These are phyloP conservation scores for Eucalyptus tenuipes DNA, from an alignment of 345 rosid species.

Conservation along the genomic window DNA sequence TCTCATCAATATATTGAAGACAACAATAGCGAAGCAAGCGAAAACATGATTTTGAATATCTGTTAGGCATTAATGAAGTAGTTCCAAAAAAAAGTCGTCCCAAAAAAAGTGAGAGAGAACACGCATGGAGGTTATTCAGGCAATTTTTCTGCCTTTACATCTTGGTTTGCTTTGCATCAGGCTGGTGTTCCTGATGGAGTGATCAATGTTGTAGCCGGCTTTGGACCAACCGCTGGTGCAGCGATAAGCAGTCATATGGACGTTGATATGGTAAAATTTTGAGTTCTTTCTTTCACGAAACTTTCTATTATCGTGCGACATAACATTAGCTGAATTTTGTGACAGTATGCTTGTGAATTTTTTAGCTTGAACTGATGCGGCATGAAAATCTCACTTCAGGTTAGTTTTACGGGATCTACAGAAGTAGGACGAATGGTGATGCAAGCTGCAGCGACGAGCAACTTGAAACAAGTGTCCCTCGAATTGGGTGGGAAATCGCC, in stretches of 20 bases:
- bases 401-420: constrained; percentile 84
- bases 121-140: background rate
- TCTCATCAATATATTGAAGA: background rate
- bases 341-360: background rate
- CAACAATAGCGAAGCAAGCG: background rate
- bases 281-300: background rate
- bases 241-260: constrained; percentile 80
- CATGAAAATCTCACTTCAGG: constrained; percentile 12
- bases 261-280: constrained; percentile 39
- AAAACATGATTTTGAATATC: background rate
- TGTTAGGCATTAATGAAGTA: background rate
- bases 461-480: constrained; percentile 52
- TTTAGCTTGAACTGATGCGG: background rate
- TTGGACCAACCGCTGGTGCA: constrained; percentile 74
- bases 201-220: constrained; percentile 65
- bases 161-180: constrained; percentile 5
- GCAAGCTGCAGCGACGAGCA: constrained; percentile 66
- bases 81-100: background rate
- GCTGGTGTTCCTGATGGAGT: constrained; percentile 91
- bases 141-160: background rate
- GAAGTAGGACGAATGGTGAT: constrained; percentile 58
- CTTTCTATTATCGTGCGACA: background rate
- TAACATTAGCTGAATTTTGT: background rate
- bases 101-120: background rate
- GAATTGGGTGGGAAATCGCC: constrained; percentile 91